Evolutionary conservation across 1,284 basidiomycete species (phyloP).

Genomic region (Quambalaria eucalypti): DNA sequence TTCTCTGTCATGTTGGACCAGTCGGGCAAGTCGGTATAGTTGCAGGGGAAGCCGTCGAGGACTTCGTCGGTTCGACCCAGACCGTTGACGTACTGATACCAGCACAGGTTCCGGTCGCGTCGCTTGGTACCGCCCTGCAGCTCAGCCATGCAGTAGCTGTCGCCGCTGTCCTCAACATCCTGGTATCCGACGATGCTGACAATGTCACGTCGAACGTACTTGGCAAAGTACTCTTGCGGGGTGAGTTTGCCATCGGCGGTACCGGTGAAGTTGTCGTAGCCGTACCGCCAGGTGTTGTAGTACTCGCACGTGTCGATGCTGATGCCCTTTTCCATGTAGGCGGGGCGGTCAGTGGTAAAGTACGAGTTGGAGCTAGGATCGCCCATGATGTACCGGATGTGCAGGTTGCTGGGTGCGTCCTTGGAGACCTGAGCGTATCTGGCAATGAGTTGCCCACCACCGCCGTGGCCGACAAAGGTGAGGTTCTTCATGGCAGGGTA

Average conservation of each 20-base stretch:
- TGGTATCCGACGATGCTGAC: conserved; percentile 36
- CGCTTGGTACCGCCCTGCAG: conserved; percentile 35
- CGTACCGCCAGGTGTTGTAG: conserved; percentile 44
- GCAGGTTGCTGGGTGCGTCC: conserved; percentile 12
- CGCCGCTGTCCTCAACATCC: conserved; percentile 25
- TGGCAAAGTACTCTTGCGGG: conserved; percentile 29
- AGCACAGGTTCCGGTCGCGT: conserved; percentile 37
- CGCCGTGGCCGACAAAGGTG: conserved; percentile 43
- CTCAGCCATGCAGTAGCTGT: conserved; percentile 42
- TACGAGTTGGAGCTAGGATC: conserved; percentile 36
- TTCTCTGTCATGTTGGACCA: conserved; percentile 26
- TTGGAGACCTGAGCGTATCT: conserved; percentile 37
- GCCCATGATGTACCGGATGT: conserved; percentile 36
- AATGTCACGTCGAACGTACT: conserved; percentile 34
- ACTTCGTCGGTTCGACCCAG: conserved; percentile 32
- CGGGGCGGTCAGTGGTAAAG: conserved; percentile 37
- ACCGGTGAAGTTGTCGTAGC: conserved; percentile 33
- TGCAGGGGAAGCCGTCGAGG: conserved; percentile 30
- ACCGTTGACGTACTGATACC: conserved; percentile 43
- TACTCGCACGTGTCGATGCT: conserved; percentile 13
- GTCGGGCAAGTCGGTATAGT: conserved; percentile 21
- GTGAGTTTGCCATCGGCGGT: conserved; percentile 20
- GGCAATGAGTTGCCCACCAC: conserved; percentile 42
- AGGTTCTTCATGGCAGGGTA: conserved; percentile 34
- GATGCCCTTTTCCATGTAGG: conserved; percentile 4